These are phyloP conservation scores for Leishmania mexicana DNA, from an alignment of 208 protist genomes.

Conservation along the genomic window DNA sequence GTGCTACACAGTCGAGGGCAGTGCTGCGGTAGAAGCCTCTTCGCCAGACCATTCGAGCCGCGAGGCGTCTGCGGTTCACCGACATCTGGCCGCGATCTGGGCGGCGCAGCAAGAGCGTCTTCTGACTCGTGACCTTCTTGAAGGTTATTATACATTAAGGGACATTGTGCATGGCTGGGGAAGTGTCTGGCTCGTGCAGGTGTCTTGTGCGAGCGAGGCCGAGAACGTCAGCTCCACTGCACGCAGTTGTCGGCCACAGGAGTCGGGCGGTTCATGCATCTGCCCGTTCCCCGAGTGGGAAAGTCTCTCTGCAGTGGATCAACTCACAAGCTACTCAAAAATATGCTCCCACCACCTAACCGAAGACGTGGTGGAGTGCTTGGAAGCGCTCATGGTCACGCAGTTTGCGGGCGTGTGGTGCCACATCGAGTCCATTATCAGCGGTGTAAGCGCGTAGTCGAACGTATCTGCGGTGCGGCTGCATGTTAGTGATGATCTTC, in stretches of 20 bases:
- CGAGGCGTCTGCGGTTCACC: slow-evolving; percentile 3
- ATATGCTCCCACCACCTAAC: slow-evolving; percentile 24
- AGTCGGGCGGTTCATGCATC: background rate
- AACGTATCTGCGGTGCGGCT: background rate
- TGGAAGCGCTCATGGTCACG: slow-evolving; percentile 3
- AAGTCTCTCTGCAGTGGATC: background rate
- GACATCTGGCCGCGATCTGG: slow-evolving; percentile 9
- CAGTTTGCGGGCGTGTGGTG: slow-evolving; percentile 22
- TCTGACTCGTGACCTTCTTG: slow-evolving; percentile 1
- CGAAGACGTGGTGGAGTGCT: background rate
- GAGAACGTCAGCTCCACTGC: background rate
- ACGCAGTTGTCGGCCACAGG: background rate
- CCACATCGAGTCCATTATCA: background rate
- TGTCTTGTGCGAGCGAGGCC: background rate
- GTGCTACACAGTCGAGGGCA: background rate
- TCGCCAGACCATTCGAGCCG: background rate
- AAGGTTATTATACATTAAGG: slow-evolving; percentile 14
- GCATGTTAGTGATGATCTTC: background rate
- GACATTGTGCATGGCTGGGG: slow-evolving; percentile 26
- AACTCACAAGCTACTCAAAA: slow-evolving; percentile 2
- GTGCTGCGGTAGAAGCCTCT: background rate
- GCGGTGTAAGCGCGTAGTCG: background rate
- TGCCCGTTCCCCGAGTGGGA: slow-evolving; percentile 10
- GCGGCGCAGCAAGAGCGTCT: background rate
- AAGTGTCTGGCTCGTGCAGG: slow-evolving; percentile 6